Base-by-base conservation (phyloP, 257 asterid genomes). In the Echium plantagineum region DNA sequence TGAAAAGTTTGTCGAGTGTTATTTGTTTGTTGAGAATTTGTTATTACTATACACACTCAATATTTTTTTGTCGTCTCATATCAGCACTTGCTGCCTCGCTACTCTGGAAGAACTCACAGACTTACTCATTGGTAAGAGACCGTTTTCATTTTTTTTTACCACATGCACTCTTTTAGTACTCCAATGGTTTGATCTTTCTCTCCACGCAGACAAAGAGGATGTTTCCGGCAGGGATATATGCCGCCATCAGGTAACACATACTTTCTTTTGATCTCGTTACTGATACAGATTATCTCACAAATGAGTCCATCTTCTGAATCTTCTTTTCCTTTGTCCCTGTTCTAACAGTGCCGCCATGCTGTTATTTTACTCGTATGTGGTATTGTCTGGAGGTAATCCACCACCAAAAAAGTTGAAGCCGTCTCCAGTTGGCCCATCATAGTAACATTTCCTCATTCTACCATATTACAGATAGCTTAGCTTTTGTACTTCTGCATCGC, bases 341-440 rank as follows among this genome's bases (percentile, higher is more conserved):
- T 60, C 60, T 46, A 6, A 58, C 70, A 88, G 95, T 78, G 90
- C 90, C 67, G 90, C 96, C 74, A 91, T 91, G 96, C 71, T 88
- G 28, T 75, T 83, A 81, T 91, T 91, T 78, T 91, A 85, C 57
- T 60, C 83, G 10, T 91, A 91, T 19, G 97, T 91, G 75, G 83
- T 91, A 71, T 56, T 91, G 63, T 82, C 78, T 46, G 82, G 82
- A 31, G 82, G 79, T 19, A 77, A 77, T 58, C 82, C 79, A 51
- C 77, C 77, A 26, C 82, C 82, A 51, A 77, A 77, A 75, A 77
- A 73, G 61, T 30, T 28, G 71, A 77, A 74, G 68, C 46, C 12
- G 18, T 52, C 76, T 66, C 67, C 63, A 38, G 60, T 68, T 60
- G 56, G 26, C 38, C 55, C 53, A 66, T 60, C 67, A 31, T 64